Evolutionary conservation across 2,329 filamentous ascomycete species (phyloP), one percentile per base, ranked within the genome.

Genomic region (Alternaria burnsii): DNA sequence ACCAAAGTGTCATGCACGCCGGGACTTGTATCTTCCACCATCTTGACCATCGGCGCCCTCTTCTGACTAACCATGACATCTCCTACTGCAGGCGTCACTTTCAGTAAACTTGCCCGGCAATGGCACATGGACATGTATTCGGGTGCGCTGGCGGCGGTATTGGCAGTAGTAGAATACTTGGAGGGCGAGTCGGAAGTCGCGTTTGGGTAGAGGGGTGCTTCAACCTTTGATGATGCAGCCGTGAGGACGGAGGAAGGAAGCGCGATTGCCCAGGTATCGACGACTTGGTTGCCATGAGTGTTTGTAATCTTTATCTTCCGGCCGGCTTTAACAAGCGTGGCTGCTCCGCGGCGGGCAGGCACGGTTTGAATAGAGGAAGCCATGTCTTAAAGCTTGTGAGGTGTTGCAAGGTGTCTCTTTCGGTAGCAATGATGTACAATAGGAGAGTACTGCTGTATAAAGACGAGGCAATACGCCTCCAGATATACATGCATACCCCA

Each of bases 241-340:
- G 57, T 50, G n/a, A 72, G 57, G 28, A 24, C 38, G 1, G 67
- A 58, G 5, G 64, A 65, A 41, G 74, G 71, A 0, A 80, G 71
- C 11, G 80, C 78, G 60, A 84, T 81, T 3, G 80, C 81, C 81
- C 81, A 84, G 46, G 82, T 83, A 65, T 85, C 83, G 41, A 84
- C 74, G 20, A 85, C 82, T 71, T 84, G 82, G 52, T 82, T 81
- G 52, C 82, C 83, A 58, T 80, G 70, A 1, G 82, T 83, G 69
- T 84, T 84, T 67, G 76, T 79, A 57, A 84, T 76, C 58, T 79
- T 82, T 62, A 84, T 74, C 40, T 72, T 76, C 61, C 84, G 81
- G 32, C 75, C 74, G 6, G 66, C 55, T 18, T 65, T 65, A 43
- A 83, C 67, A 16, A 72, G 52, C 16, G 81, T 75, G 55, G 81